Conservation (phyloP, 2,329 filamentous ascomycete genomes). For the Paecilomyces variotii region DNA sequence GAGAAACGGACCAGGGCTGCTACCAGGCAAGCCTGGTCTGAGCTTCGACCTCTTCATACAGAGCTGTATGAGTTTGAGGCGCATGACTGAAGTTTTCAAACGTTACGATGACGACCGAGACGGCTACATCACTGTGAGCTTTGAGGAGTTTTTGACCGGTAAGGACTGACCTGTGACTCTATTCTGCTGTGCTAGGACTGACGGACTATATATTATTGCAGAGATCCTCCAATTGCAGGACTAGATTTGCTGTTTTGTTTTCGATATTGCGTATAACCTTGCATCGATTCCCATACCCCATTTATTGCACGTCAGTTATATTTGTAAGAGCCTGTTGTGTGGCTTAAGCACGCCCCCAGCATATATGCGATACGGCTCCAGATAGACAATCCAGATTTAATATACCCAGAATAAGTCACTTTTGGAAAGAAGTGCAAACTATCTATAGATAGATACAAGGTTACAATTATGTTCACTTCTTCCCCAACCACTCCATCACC, state of each 20-base stretch:
- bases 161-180: slow-evolving; percentile 11
- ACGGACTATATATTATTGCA: slow-evolving; percentile 6
- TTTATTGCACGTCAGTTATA: neutral
- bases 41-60: slow-evolving; percentile 97
- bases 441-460: too few species aligned
- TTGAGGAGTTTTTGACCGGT: slow-evolving; percentile 70
- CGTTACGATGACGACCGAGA: slow-evolving; percentile 96
- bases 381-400: neutral
- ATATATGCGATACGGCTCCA: neutral
- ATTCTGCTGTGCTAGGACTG: slow-evolving; percentile 1
- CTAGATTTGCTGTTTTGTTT: slow-evolving; percentile 10
- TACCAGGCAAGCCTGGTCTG: slow-evolving; percentile 50
- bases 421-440: too few species aligned
- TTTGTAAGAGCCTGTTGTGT: neutral
- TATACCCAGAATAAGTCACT: too few species aligned
- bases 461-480: too few species aligned
- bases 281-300: neutral
- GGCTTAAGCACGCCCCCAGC: neutral
- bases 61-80: slow-evolving; percentile 90
- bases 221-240: slow-evolving; percentile 31
- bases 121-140: slow-evolving; percentile 78
- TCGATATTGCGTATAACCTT: neutral
- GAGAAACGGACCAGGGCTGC: slow-evolving; percentile 26
- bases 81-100: slow-evolving; percentile 99
- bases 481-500: too few species aligned